Percentiles rank a stretch among this genome's conserved stretches.
Conservation (phyloP, 305 asterid genomes). For the Striga hermonthica region DNA sequence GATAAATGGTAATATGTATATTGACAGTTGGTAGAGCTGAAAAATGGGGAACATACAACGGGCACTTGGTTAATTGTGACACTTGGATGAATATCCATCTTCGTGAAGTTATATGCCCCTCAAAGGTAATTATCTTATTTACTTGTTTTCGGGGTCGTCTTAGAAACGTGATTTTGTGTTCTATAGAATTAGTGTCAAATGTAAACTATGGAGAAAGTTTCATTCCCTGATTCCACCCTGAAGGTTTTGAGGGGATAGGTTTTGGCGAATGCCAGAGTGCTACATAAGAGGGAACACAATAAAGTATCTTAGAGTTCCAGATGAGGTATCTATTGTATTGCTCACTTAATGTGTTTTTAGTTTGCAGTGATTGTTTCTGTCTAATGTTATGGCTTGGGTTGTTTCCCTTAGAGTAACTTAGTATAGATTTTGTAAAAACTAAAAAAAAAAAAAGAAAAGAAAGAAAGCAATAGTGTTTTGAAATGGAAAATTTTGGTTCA, state of each 20-base stretch:
- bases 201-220: neutral
- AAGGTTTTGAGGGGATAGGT: slow-evolving; percentile 49
- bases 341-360: no score
- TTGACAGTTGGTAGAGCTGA: slow-evolving; percentile 80
- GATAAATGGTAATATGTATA: neutral
- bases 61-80: slow-evolving; percentile 93
- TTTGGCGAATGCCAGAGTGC: slow-evolving; percentile 77
- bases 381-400: no score
- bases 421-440: no score
- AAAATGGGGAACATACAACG: slow-evolving; percentile 97
- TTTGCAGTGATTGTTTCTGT: no score
- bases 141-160: no score
- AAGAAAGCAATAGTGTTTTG: no score
- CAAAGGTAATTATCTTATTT: slow-evolving; percentile 54
- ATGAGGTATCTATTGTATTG: slow-evolving; percentile 69
- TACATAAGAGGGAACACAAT: slow-evolving; percentile 65
- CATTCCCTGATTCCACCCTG: slow-evolving; percentile 1
- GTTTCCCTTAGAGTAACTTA: no score
- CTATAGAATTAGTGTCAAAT: neutral
- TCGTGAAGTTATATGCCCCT: slow-evolving; percentile 96
- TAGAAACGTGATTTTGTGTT: no score
- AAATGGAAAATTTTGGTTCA: no score
- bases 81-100: slow-evolving; percentile 99
- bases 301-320: slow-evolving; percentile 66
- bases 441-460: neutral